A percentile compares a stretch with the other conserved stretches of the same genome.
Evolutionary conservation across 164 flowering plant species (phyloP).

Genomic region (Euptelea pleiosperma): DNA sequence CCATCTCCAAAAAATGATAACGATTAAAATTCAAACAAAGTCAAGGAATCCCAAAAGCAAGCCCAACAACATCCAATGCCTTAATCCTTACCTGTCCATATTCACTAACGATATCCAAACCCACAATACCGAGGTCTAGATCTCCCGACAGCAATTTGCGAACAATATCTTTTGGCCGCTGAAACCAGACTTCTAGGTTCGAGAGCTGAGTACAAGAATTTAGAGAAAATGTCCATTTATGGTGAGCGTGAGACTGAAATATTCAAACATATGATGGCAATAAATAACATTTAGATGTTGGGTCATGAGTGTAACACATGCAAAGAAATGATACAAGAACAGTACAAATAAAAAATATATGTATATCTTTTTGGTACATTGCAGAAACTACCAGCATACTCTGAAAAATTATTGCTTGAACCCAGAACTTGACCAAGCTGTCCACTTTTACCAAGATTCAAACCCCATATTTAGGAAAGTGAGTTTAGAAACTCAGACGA

Average conservation of each 20-base stretch:
- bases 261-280: neutral
- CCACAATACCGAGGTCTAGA: conserved; percentile 92
- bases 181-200: conserved; percentile 93
- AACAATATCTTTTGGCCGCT: conserved; percentile 87
- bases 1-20: too few relatives aligned
- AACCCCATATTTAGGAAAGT: too few relatives aligned
- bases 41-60: neutral
- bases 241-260: too few relatives aligned
- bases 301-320: neutral
- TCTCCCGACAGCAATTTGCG: conserved; percentile 86
- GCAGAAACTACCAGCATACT: too few relatives aligned
- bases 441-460: too few relatives aligned
- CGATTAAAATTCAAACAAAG: too few relatives aligned
- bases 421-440: too few relatives aligned
- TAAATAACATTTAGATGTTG: neutral
- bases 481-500: too few relatives aligned
- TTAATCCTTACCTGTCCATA: conserved; percentile 68
- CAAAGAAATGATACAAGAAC: neutral
- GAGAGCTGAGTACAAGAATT: conserved; percentile 53
- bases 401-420: too few relatives aligned
- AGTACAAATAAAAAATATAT: too few relatives aligned
- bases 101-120: conserved; percentile 77
- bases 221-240: neutral
- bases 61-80: neutral
- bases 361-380: too few relatives aligned